Conservation (phyloP, 129 eudicot genomes). For the Escallonia rubra region DNA sequence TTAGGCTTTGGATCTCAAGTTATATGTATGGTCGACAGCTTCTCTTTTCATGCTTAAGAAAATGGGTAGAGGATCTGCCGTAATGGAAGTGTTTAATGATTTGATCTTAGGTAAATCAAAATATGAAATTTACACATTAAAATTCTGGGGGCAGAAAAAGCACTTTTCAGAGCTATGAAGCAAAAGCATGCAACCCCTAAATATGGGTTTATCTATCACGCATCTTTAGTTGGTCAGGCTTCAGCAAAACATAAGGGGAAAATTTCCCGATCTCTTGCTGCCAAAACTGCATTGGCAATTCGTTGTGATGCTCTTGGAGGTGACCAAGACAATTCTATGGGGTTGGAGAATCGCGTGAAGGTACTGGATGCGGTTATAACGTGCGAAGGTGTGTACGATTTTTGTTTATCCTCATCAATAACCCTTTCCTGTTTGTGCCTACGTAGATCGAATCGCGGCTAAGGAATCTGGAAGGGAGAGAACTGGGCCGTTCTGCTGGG, state of each 20-base stretch:
- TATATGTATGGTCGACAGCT: too few relatives aligned
- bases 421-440: not conserved
- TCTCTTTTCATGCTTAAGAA: too few relatives aligned
- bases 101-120: too few relatives aligned
- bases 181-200: conserved; percentile 54
- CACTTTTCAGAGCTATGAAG: conserved; percentile 54
- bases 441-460: conserved; percentile 75
- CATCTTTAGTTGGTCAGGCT: conserved; percentile 58
- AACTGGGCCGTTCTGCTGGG: conserved; percentile 78
- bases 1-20: too few relatives aligned
- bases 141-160: conserved; percentile 62
- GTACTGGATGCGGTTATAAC: not conserved
- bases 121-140: conserved; percentile 15
- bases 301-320: conserved; percentile 59
- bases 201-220: conserved; percentile 51
- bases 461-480: conserved; percentile 73
- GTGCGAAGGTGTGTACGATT: too few relatives aligned
- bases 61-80: too few relatives aligned
- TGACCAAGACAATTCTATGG: conserved; percentile 53
- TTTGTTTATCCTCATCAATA: too few relatives aligned
- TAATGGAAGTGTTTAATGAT: too few relatives aligned
- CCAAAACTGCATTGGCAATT: conserved; percentile 48
- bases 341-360: conserved; percentile 41
- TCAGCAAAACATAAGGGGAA: conserved; percentile 34
- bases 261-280: conserved; percentile 50